phyloP scores from a whole-genome alignment of 495 filamentous ascomycete genomes.

The Oleoguttula mirabilis region DNA sequence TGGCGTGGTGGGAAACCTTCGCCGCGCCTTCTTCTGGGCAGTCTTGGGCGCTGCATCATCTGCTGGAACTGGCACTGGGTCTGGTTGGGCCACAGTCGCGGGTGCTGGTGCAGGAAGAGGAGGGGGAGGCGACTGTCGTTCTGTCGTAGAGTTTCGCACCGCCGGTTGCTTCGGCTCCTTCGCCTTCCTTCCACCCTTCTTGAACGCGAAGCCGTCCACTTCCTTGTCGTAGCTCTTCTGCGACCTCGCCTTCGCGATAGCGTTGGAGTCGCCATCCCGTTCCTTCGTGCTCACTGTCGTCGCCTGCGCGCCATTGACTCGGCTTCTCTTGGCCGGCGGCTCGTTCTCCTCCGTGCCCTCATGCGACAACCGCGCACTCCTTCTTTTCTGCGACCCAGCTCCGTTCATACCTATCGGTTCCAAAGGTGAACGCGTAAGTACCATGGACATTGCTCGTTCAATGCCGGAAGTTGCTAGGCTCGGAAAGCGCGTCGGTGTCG shows the following conservation, averaged over 20 bases:
- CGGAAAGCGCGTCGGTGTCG: conserved; percentile 10
- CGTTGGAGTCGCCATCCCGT: conserved; percentile 15
- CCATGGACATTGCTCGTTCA: conserved; percentile 24
- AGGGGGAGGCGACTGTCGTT: not conserved
- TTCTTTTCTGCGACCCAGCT: conserved; percentile 22
- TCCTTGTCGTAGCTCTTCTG: conserved; percentile 44
- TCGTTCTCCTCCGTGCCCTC: conserved; percentile 21
- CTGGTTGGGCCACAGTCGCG: conserved; percentile 29
- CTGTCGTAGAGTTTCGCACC: conserved; percentile 11
- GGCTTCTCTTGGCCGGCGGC: conserved; percentile 16
- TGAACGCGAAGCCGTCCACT: conserved; percentile 53
- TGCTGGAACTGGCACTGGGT: conserved; percentile 7
- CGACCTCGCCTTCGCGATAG: conserved; percentile 2
- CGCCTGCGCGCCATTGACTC: conserved; percentile 8
- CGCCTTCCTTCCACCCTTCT: conserved; percentile 38
- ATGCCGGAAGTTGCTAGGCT: not conserved
- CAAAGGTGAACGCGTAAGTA: conserved; percentile 27
- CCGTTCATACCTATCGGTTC: conserved; percentile 28
- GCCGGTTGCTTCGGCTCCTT: conserved; percentile 12
- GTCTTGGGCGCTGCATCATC: conserved; percentile 27
- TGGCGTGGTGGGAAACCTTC: conserved; percentile 15
- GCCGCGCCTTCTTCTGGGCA: conserved; percentile 14
- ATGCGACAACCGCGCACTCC: conserved; percentile 26
- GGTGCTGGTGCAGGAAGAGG: conserved; percentile 15
- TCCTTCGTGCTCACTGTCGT: conserved; percentile 15